Base-by-base conservation (phyloP, 2,329 filamentous ascomycete genomes). In the Cladorrhinum sp. region DNA sequence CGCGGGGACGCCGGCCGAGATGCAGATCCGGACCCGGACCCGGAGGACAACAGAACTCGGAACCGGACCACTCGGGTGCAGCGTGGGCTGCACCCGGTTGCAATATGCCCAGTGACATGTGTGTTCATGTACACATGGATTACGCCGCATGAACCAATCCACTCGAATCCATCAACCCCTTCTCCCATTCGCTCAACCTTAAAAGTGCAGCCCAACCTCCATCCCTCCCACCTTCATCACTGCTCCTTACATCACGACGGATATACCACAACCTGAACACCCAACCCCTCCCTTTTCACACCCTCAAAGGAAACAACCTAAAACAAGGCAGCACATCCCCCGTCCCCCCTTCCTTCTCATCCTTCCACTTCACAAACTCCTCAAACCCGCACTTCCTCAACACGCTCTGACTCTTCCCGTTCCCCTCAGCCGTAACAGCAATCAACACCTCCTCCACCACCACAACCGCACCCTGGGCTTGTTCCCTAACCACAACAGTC, bases 351-450 rank as follows among this genome's bases (percentile, higher is more conserved):
- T 59, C 49, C 10, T 64, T 24, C 62, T 75, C 70, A 5, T 64
- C 60, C 71, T 3, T 64, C 73, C 75, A 82, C 24, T 65, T 71
- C 65, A 78, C 77, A 49, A 77, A 77, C 39, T 77, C 67, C 65
- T 73, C 73, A 64, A 88, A 86, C 1, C 86, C 85, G 14, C 69
- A 72, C 68, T 87, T 88, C 53, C 70, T 67, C 58, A 90, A 65
- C 7, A 90, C 82, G 2, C 77, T 77, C 61, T 80, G 79, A 65
- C 86, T 89, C 2, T 74, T 75, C 7, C 62, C 59, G 66, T 90
- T 87, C 12, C 71, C 69, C 0, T 70, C 70, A 39, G 82, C 77
- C 9, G 82, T 81, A 6, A 82, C 70, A 1, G 82, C 82, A 18
- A 74, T 67, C 49, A 85, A 62, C 52, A 72, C 66, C 70, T 83